These are phyloP conservation scores for Trametes gibbosa DNA, from an alignment of 768 basidiomycete genomes.

Conservation along the genomic window DNA sequence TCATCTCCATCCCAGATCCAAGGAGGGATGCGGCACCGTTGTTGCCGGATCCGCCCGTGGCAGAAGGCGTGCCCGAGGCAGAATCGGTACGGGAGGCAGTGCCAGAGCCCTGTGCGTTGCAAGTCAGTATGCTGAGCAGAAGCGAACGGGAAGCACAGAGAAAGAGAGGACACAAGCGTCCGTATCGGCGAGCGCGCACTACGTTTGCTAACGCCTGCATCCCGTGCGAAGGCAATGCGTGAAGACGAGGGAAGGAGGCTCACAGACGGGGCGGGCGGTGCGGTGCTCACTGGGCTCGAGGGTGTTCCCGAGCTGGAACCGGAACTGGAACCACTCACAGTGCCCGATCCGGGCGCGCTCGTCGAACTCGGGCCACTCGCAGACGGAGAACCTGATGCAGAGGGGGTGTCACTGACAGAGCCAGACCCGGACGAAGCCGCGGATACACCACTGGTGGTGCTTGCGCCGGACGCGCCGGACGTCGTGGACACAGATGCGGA, in stretches of 20 bases:
- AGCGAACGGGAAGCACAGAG: no score
- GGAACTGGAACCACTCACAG: not conserved
- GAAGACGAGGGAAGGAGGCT: not conserved
- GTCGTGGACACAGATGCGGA: not conserved
- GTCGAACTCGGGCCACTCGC: not conserved
- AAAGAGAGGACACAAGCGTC: not conserved
- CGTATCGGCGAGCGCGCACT: not conserved
- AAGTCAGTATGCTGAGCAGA: not conserved
- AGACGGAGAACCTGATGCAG: not conserved
- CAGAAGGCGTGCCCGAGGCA: not conserved
- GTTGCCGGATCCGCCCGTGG: constrained; percentile 4
- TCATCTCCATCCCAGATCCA: not conserved
- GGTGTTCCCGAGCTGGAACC: not conserved
- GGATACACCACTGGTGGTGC: not conserved
- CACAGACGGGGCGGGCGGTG: constrained; percentile 1
- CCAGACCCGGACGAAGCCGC: not conserved
- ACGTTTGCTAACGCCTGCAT: not conserved
- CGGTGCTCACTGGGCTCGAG: not conserved
- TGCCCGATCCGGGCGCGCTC: not conserved
- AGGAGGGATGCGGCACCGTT: constrained; percentile 1
- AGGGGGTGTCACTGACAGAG: constrained; percentile 1
- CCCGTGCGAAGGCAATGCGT: not conserved
- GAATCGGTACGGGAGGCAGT: not conserved
- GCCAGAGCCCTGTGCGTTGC: not conserved
- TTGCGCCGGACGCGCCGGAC: not conserved